Percentiles rank a stretch among this genome's conserved stretches.
phyloP scores from a whole-genome alignment of 306 rosid genomes.

The Rosa persica region DNA sequence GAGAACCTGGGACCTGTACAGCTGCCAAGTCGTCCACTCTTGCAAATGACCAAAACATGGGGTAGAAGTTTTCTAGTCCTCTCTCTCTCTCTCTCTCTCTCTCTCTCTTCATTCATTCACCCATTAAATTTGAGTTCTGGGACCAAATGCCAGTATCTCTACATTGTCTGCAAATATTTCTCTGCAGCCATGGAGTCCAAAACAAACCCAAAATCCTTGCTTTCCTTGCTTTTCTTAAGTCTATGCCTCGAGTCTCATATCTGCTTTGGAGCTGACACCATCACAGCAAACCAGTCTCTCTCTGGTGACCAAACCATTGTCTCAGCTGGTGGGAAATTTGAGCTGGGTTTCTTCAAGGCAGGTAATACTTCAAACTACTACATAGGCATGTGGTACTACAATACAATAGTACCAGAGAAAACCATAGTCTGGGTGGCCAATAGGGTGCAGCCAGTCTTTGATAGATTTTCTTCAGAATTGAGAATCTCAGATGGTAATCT shows the following conservation, averaged over 20 bases:
- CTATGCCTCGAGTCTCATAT: slow-evolving; percentile 5
- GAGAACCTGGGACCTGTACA: background rate
- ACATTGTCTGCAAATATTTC: background rate
- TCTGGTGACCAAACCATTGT: slow-evolving; percentile 35
- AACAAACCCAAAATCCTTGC: background rate
- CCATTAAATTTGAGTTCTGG: background rate
- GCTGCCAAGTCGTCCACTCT: background rate
- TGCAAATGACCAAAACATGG: background rate
- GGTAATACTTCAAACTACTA: slow-evolving; percentile 32
- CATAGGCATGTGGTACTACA: slow-evolving; percentile 41
- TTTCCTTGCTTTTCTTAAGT: slow-evolving; percentile 6
- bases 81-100: background rate
- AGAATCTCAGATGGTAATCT: slow-evolving; percentile 35
- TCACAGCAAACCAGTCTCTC: slow-evolving; percentile 28
- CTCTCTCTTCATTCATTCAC: background rate
- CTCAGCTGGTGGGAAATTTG: slow-evolving; percentile 27
- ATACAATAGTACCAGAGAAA: background rate
- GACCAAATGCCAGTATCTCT: too few species aligned
- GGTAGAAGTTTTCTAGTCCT: background rate
- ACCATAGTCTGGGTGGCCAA: slow-evolving; percentile 39
- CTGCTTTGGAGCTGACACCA: slow-evolving; percentile 30
- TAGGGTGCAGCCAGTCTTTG: slow-evolving; percentile 37
- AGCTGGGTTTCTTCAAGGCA: slow-evolving; percentile 39
- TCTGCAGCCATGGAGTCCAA: slow-evolving; percentile 28
- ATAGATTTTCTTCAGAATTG: slow-evolving; percentile 29